phyloP scores from a whole-genome alignment of 768 basidiomycete species.

The Russula abietina region DNA sequence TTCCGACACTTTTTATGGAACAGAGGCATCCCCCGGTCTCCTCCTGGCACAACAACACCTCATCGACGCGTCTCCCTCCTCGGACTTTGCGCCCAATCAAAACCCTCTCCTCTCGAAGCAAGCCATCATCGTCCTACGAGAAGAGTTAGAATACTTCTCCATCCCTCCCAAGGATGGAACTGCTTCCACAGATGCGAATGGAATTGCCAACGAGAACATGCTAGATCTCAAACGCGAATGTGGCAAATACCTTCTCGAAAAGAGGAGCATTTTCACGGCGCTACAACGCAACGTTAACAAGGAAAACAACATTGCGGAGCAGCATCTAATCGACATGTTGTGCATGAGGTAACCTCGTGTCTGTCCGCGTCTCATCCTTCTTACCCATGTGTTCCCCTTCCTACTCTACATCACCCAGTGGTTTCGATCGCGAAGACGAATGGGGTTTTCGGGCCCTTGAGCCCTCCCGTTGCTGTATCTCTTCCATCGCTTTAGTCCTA shows the following conservation, averaged over 20 bases:
- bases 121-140: conserved; percentile 95
- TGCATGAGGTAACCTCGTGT: conserved; percentile 83
- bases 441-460: conserved; percentile 98
- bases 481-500: conserved; percentile 93
- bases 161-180: conserved; percentile 71
- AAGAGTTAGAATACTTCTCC: conserved; percentile 97
- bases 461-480: conserved; percentile 94
- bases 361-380: conserved; percentile 1
- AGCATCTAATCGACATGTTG: conserved; percentile 99
- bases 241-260: conserved; percentile 82
- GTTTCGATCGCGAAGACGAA: conserved; percentile 94
- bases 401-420: conserved; percentile 42
- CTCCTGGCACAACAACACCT: conserved; percentile 76
- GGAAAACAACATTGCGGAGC: conserved; percentile 98
- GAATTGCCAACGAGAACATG: conserved; percentile 72
- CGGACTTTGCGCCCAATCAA: conserved; percentile 59
- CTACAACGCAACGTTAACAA: conserved; percentile 98
- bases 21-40: conserved; percentile 61
- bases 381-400: conserved; percentile 10
- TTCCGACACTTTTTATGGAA: conserved; percentile 89
- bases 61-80: conserved; percentile 52
- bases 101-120: conserved; percentile 94
- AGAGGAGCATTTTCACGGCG: conserved; percentile 92
- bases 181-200: conserved; percentile 66
- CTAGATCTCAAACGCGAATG: conserved; percentile 79